These are phyloP conservation scores for Chlamydomonas incerta DNA, from an alignment of 139 green algal genomes.

Conservation along the genomic window DNA sequence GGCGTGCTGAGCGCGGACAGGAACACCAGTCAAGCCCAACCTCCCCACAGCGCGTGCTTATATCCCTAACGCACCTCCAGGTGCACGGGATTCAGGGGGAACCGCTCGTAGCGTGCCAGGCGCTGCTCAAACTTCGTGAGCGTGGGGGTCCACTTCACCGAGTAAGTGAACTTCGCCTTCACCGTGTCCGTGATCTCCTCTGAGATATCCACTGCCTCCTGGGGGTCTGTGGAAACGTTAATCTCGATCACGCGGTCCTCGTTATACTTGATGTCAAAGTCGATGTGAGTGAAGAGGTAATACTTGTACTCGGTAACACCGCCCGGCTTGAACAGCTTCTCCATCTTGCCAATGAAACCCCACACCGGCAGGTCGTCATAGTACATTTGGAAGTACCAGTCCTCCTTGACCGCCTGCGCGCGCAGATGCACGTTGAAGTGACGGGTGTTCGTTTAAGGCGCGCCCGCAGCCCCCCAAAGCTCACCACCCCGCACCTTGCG, in stretches of 20 bases:
- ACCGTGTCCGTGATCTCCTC: slow-evolving; percentile 51
- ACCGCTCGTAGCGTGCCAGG: slow-evolving; percentile 90
- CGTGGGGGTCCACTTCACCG: slow-evolving; percentile 85
- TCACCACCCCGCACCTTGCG: slow-evolving; percentile 60
- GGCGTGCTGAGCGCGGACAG: no score
- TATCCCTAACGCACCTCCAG: slow-evolving; percentile 81
- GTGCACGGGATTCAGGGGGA: slow-evolving; percentile 89
- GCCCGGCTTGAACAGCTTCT: slow-evolving; percentile 65
- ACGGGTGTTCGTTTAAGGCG: not conserved
- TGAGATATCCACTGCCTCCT: slow-evolving; percentile 62
- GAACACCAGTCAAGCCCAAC: no score
- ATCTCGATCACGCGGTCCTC: slow-evolving; percentile 91
- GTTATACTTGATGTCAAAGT: slow-evolving; percentile 92
- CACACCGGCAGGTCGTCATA: slow-evolving; percentile 96
- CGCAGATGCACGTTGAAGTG: not conserved
- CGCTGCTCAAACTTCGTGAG: slow-evolving; percentile 75
- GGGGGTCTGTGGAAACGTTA: slow-evolving; percentile 86
- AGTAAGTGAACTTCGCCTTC: slow-evolving; percentile 84
- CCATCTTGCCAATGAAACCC: slow-evolving; percentile 89
- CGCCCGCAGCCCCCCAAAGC: slow-evolving; percentile 38
- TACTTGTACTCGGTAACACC: slow-evolving; percentile 55
- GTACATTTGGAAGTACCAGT: slow-evolving; percentile 89
- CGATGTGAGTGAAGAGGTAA: slow-evolving; percentile 89
- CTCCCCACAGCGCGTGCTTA: no score
- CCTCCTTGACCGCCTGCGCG: slow-evolving; percentile 67